Base-by-base conservation (phyloP, 2,329 filamentous ascomycete genomes). In the Alternaria ventricosa region DNA sequence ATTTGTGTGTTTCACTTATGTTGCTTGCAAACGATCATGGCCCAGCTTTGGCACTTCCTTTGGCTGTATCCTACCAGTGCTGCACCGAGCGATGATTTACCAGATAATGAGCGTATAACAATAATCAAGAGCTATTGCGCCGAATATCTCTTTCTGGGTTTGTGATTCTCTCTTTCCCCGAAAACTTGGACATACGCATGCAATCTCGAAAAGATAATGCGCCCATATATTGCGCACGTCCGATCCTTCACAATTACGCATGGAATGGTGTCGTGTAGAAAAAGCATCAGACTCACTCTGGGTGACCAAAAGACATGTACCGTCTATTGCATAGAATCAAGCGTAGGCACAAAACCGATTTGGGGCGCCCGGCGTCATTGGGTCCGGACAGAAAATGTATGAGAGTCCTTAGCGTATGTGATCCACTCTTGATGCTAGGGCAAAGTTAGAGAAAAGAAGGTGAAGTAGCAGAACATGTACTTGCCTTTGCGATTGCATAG, bases 401-500 rank as follows among this genome's bases (percentile, higher is more conserved):
- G 71, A 13, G 69, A 58, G 13, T 60, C 41, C 22, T 54, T 50
- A 18, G 77, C 68, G 55, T 76, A 79, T 18, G 69, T 67, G 13
- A 79, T 73, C 75, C 76, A 79, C 41, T 71, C 72, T 27, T 71
- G 60, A 43, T 70, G 65, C 76, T 78, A 41, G 3, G 56, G 3
- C 50, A 8, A 11, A 5, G 58, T 76, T 56, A 76, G 66, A 54
- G 49, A 23, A 22, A 49, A 33, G 30, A 33, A 33, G 30, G 30
- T 33, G 30, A 33, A 33, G 30, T 33, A 33, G 30, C 30, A 33
- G 13, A 10, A 70, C 77, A 71, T 61, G 30, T 33, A 36, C 33
- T 36, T 36, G 77, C 77, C 20, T 72, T 65, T 68, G 5, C 90
- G 81, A 7, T 77, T 81, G 49, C 2, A 27, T 83, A 81, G 0